These are phyloP conservation scores for Phaeodactylum tricornutum DNA, from an alignment of 108 stramenopile genomes.

Conservation along the genomic window DNA sequence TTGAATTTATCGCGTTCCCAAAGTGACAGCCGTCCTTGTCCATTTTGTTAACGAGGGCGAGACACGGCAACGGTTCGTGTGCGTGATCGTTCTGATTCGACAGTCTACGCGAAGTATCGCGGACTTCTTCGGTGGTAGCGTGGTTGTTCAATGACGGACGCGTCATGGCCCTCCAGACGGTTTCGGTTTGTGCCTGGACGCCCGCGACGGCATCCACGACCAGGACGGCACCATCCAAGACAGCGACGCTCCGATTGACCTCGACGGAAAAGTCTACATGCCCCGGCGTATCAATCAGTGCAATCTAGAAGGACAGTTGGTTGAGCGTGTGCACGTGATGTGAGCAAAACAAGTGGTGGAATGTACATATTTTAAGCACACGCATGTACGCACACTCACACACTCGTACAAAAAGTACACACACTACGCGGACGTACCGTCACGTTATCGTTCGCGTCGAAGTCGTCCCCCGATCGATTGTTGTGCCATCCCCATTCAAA, in stretches of 20 bases:
- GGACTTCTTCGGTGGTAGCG: slow-evolving; percentile 2
- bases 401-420: slow-evolving; percentile 8
- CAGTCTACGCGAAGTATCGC: neutral
- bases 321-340: too few relatives aligned
- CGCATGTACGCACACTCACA: neutral
- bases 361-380: too few relatives aligned
- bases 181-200: slow-evolving; percentile 96
- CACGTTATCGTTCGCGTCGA: slow-evolving; percentile 33
- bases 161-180: slow-evolving; percentile 92
- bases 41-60: slow-evolving; percentile 97
- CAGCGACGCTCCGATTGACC: slow-evolving; percentile 93
- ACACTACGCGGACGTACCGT: too few relatives aligned
- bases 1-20: slow-evolving; percentile 58
- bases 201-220: slow-evolving; percentile 98
- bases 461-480: slow-evolving; percentile 21
- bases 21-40: slow-evolving; percentile 94
- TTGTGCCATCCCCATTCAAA: slow-evolving; percentile 89
- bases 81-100: slow-evolving; percentile 24
- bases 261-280: slow-evolving; percentile 99
- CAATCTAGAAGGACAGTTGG: too few relatives aligned
- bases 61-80: slow-evolving; percentile 80
- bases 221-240: slow-evolving; percentile 93
- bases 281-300: slow-evolving; percentile 96
- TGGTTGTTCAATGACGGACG: slow-evolving; percentile 47
- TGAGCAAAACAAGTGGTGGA: too few relatives aligned